A percentile compares a stretch with the other conserved stretches of the same genome.
Evolutionary conservation across 176 grass and related monocot species (phyloP).

Genomic region (Hyparrhenia diplandra): DNA sequence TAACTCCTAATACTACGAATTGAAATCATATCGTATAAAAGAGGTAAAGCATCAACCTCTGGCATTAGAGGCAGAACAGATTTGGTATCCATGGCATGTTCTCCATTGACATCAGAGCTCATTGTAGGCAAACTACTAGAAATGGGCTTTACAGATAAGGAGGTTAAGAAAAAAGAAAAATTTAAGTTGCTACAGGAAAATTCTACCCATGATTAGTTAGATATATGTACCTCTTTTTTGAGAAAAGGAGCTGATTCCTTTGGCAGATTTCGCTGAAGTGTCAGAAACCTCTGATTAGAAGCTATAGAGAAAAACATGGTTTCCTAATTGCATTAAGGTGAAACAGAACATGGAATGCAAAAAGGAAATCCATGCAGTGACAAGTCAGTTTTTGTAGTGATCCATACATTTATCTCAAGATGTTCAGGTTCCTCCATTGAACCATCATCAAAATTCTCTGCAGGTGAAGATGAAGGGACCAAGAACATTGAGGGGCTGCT

Average conservation of each 20-base stretch:
- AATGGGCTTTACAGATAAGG: constrained; percentile 45
- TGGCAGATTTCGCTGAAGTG: constrained; percentile 12
- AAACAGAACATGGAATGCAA: neutral
- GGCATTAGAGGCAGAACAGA: constrained; percentile 5
- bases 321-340: neutral
- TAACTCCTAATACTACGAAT: neutral
- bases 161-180: constrained; percentile 10
- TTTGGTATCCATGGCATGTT: neutral
- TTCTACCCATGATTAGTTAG: neutral
- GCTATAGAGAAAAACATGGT: neutral
- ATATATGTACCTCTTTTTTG: constrained; percentile 37
- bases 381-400: neutral
- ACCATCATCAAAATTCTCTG: constrained; percentile 54
- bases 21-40: neutral
- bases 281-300: constrained; percentile 10
- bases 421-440: constrained; percentile 40
- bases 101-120: constrained; percentile 26
- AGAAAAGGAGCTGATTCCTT: constrained; percentile 32
- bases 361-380: neutral
- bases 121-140: constrained; percentile 29
- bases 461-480: constrained; percentile 38
- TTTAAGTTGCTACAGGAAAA: neutral
- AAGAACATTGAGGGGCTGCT: constrained; percentile 2
- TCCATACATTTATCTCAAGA: constrained; percentile 22
- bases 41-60: constrained; percentile 37